Percentiles rank a stretch among this genome's conserved stretches.
These are phyloP conservation scores for Pinguiococcus pyrenoidosus DNA, from an alignment of 108 stramenopile species.

Conservation along the genomic window DNA sequence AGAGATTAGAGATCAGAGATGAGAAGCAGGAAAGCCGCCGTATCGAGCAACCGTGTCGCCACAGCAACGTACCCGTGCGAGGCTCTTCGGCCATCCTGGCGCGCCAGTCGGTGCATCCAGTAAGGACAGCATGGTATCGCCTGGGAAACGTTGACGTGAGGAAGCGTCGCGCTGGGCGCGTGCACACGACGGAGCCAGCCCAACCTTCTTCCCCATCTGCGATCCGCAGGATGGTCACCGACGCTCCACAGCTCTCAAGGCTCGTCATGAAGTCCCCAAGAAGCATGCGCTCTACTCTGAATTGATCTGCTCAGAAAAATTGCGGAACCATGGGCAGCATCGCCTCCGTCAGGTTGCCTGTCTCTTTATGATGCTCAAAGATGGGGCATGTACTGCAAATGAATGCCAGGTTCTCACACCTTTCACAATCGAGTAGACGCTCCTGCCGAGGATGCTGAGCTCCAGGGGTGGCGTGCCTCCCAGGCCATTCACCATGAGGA, in stretches of 20 bases:
- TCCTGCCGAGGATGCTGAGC: conserved; percentile 61
- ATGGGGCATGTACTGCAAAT: too few species aligned
- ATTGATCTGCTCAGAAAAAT: too few species aligned
- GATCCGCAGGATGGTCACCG: conserved; percentile 58
- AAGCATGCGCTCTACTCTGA: conserved; percentile 51
- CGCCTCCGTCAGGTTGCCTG: too few species aligned
- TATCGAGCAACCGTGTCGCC: too few species aligned
- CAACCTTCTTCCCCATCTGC: conserved; percentile 36
- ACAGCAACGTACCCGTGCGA: too few species aligned
- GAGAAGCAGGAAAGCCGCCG: conserved; percentile 10
- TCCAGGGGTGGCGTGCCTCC: conserved; percentile 87
- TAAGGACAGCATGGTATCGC: conserved; percentile 5
- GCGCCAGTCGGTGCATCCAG: conserved; percentile 70
- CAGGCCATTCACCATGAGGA: conserved; percentile 76
- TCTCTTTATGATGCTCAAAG: too few species aligned
- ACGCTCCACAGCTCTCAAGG: conserved; percentile 89
- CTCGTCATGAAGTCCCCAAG: conserved; percentile 85
- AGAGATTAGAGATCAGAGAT: not conserved
- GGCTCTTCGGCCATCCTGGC: conserved; percentile 78
- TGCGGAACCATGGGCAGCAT: too few species aligned
- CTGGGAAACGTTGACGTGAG: too few species aligned
- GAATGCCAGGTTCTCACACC: too few species aligned
- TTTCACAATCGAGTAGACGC: conserved; percentile 31
- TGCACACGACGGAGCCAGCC: not conserved
- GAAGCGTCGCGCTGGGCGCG: not conserved